Evolutionary conservation across 2,329 filamentous ascomycete genomes (phyloP).

Genomic region (Zopfia rhizophila): DNA sequence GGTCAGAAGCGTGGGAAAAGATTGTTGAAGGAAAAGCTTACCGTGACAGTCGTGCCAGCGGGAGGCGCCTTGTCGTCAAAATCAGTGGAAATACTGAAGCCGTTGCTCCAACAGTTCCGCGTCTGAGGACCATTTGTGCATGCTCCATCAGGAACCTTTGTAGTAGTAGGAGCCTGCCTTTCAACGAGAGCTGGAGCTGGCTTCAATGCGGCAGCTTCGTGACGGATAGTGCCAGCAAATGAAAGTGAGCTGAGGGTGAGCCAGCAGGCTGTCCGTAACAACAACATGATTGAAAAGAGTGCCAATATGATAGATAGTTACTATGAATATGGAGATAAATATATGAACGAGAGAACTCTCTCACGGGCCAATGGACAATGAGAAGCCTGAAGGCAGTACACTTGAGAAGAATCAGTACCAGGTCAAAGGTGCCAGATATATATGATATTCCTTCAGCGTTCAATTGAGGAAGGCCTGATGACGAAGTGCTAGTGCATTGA

Average conservation of each 20-base stretch:
- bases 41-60: conserved; percentile 48
- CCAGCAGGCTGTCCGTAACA: conserved; percentile 34
- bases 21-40: conserved; percentile 32
- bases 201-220: conserved; percentile 24
- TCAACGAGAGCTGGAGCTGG: conserved; percentile 32
- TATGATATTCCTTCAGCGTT: conserved; percentile 18
- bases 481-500: conserved; percentile 1
- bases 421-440: conserved; percentile 26
- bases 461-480: conserved; percentile 3
- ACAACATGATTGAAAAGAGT: conserved; percentile 36
- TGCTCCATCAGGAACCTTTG: conserved; percentile 34
- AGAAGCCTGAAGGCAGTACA: conserved; percentile 16
- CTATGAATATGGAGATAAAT: conserved; percentile 14
- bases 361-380: conserved; percentile 22
- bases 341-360: conserved; percentile 10
- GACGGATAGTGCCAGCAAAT: conserved; percentile 36
- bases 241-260: conserved; percentile 39
- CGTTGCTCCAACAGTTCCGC: conserved; percentile 55
- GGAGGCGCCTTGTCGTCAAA: conserved; percentile 57
- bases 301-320: conserved; percentile 16
- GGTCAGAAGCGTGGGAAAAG: conserved; percentile 11
- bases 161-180: conserved; percentile 33
- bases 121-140: conserved; percentile 55
- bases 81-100: conserved; percentile 57
- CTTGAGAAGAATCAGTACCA: conserved; percentile 14